Percentiles rank a stretch among this genome's conserved stretches.
These are phyloP conservation scores for Cruciata laevipes DNA, from an alignment of 257 asterid species.

Conservation along the genomic window DNA sequence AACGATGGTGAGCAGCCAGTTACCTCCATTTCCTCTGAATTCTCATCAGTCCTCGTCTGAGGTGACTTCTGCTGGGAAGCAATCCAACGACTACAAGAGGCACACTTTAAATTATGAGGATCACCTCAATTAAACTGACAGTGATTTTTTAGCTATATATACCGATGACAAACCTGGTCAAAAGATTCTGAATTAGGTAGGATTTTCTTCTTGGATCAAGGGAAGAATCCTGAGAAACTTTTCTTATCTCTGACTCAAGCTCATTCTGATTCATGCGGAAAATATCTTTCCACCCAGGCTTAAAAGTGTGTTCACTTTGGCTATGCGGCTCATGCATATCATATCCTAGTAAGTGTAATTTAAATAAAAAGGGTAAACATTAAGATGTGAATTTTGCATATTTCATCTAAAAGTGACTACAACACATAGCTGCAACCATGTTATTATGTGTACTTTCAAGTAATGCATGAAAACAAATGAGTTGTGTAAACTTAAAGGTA, in stretches of 20 bases:
- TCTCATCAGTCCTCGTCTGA: constrained; percentile 42
- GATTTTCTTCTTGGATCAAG: constrained; percentile 97
- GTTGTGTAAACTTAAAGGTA: not conserved
- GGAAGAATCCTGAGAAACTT: constrained; percentile 85
- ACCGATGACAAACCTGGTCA: constrained; percentile 70
- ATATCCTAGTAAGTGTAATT: constrained; percentile 33
- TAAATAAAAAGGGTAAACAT: not conserved
- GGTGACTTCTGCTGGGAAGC: constrained; percentile 89
- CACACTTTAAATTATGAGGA: constrained; percentile 21
- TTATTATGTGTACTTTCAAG: not conserved
- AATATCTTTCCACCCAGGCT: constrained; percentile 98
- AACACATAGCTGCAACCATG: not conserved
- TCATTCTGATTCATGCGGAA: constrained; percentile 97
- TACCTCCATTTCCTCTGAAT: constrained; percentile 48
- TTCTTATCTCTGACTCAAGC: constrained; percentile 94
- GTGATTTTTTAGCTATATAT: constrained; percentile 10
- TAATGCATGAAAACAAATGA: not conserved
- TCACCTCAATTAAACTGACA: constrained; percentile 5
- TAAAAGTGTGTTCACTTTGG: constrained; percentile 65
- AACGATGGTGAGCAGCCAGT: constrained; percentile 69
- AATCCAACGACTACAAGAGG: constrained; percentile 76
- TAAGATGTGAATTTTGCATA: not conserved
- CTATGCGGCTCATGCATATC: constrained; percentile 64
- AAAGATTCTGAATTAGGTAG: constrained; percentile 85
- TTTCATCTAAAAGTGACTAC: not conserved